These are phyloP conservation scores for Pyrenopolyporus hunteri DNA, from an alignment of 495 filamentous ascomycete genomes.

Conservation along the genomic window DNA sequence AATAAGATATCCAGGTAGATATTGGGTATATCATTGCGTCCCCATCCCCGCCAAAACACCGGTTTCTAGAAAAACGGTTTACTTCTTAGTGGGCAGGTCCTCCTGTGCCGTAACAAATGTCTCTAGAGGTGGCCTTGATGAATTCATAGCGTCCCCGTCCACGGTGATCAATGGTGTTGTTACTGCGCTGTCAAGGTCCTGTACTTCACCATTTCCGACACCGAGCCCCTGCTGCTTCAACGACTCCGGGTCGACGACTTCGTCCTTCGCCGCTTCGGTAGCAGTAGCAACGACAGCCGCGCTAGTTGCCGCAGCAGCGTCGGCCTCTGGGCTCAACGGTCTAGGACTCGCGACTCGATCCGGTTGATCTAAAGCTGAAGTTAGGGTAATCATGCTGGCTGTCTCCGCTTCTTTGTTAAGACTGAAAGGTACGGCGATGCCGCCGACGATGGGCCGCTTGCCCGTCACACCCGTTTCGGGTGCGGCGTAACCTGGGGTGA, in stretches of 20 bases:
- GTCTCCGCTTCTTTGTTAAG: slow-evolving; percentile 56
- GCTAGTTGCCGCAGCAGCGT: slow-evolving; percentile 11
- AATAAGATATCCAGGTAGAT: slow-evolving; percentile 24
- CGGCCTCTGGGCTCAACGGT: slow-evolving; percentile 16
- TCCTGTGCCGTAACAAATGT: slow-evolving; percentile 52
- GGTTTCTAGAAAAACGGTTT: slow-evolving; percentile 4
- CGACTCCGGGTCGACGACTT: slow-evolving; percentile 14
- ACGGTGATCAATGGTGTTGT: slow-evolving; percentile 9
- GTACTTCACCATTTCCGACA: not conserved
- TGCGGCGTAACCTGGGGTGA: slow-evolving; percentile 32
- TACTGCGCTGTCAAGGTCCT: not conserved
- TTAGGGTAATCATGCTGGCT: slow-evolving; percentile 61
- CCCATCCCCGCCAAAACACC: slow-evolving; percentile 5
- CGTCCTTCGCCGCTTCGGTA: slow-evolving; percentile 15
- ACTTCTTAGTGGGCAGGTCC: slow-evolving; percentile 36
- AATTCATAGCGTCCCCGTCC: not conserved
- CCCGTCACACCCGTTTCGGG: slow-evolving; percentile 48
- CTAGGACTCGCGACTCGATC: slow-evolving; percentile 37
- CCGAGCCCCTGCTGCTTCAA: not conserved
- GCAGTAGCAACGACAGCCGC: slow-evolving; percentile 13
- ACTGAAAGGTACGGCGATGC: slow-evolving; percentile 59
- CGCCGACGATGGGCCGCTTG: slow-evolving; percentile 55
- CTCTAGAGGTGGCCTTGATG: slow-evolving; percentile 45
- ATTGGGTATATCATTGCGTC: slow-evolving; percentile 33
- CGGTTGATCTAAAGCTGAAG: slow-evolving; percentile 39